phyloP scores from a whole-genome alignment of 257 asterid species.

The Cruciata laevipes region DNA sequence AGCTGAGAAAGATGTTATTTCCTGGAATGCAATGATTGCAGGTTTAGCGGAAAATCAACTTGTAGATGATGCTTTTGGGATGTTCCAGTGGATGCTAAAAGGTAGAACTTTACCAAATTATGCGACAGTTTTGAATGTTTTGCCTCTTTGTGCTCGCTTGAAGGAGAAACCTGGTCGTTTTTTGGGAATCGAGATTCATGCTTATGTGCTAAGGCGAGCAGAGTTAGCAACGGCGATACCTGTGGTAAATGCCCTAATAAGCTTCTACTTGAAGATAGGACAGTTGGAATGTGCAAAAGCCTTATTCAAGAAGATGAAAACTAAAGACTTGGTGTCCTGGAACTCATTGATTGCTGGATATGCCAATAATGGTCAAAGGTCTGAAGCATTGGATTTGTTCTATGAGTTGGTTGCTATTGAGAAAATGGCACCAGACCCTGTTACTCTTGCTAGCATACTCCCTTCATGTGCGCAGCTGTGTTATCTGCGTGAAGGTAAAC shows the following conservation, averaged over 20 bases:
- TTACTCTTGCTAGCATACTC: conserved; percentile 61
- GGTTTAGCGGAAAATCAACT: conserved; percentile 63
- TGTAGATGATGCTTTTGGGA: conserved; percentile 35
- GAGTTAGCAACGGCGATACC: conserved; percentile 39
- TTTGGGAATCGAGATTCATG: conserved; percentile 58
- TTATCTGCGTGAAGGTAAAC: conserved; percentile 53
- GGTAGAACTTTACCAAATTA: conserved; percentile 47
- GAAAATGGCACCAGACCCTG: conserved; percentile 41
- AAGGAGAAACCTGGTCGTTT: conserved; percentile 23
- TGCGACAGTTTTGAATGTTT: conserved; percentile 57
- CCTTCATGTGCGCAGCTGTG: conserved; percentile 54
- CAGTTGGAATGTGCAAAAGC: conserved; percentile 35
- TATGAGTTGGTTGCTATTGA: conserved; percentile 28
- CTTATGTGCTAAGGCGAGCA: conserved; percentile 47
- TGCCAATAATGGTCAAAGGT: conserved; percentile 50
- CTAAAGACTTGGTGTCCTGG: conserved; percentile 69
- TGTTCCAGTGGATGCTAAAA: conserved; percentile 48
- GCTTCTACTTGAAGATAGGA: conserved; percentile 60
- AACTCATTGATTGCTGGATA: conserved; percentile 67
- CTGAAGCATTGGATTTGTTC: conserved; percentile 45
- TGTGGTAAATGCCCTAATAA: conserved; percentile 58
- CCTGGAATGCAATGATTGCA: conserved; percentile 76
- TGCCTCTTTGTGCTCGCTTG: conserved; percentile 50
- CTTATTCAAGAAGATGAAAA: conserved; percentile 44
- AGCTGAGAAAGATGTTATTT: conserved; percentile 62